Evolutionary conservation across 306 rosid species (phyloP).

Genomic region (Mimosa bimucronata): DNA sequence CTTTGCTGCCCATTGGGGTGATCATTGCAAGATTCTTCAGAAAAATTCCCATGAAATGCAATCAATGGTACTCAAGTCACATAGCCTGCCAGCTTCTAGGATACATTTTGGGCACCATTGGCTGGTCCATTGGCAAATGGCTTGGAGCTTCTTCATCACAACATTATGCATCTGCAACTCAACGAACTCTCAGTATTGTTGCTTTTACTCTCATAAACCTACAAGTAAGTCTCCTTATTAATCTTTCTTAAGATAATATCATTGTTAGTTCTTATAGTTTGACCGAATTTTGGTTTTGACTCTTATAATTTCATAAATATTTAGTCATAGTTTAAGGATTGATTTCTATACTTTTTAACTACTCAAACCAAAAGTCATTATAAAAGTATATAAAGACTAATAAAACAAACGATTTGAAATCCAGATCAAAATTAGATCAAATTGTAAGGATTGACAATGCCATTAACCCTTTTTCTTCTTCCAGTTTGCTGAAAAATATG

Average conservation of each 20-base stretch:
- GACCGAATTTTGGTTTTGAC: too few species aligned
- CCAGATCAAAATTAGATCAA: too few species aligned
- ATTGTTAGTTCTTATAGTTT: too few species aligned
- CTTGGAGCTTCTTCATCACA: slow-evolving; percentile 30
- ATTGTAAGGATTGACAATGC: too few species aligned
- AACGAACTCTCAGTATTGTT: slow-evolving; percentile 45
- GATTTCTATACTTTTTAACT: too few species aligned
- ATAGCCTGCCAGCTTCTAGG: slow-evolving; percentile 51
- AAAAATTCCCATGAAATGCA: slow-evolving; percentile 41
- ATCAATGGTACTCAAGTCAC: slow-evolving; percentile 51
- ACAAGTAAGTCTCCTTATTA: slow-evolving; percentile 40
- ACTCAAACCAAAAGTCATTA: too few species aligned
- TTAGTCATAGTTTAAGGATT: too few species aligned
- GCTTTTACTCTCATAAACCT: slow-evolving; percentile 46
- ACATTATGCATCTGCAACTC: slow-evolving; percentile 34
- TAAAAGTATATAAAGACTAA: too few species aligned
- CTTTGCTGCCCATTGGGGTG: slow-evolving; percentile 56
- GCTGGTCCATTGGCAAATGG: slow-evolving; percentile 53
- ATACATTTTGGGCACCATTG: slow-evolving; percentile 51
- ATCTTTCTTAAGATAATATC: background rate
- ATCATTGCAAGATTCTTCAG: slow-evolving; percentile 56
- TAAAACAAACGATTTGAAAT: too few species aligned
- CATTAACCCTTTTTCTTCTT: background rate
- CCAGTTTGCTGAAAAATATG: background rate
- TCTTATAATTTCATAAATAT: too few species aligned